A percentile compares a stretch with the other conserved stretches of the same genome.
These are phyloP conservation scores for Erysimum pusillum DNA, from an alignment of 441 rosid species.

Conservation along the genomic window DNA sequence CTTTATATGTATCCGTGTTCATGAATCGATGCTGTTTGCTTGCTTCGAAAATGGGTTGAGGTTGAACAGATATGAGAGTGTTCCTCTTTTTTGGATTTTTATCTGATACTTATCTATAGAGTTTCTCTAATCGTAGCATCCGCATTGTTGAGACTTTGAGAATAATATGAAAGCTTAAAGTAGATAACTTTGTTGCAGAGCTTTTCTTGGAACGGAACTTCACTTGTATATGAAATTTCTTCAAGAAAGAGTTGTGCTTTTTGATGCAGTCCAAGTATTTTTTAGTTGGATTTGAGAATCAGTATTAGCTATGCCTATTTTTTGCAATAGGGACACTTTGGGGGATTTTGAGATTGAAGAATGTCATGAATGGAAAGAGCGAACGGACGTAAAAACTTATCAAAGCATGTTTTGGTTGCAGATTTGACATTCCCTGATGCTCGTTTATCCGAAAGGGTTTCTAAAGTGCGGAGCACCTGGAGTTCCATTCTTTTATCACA, in stretches of 20 bases:
- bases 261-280: conserved; percentile 7
- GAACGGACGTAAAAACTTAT: background rate
- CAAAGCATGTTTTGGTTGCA: conserved; percentile 19
- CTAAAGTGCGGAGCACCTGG: conserved; percentile 37
- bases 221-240: background rate
- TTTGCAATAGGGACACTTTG: background rate
- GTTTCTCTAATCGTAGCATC: conserved; percentile 4
- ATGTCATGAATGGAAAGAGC: background rate
- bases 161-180: background rate
- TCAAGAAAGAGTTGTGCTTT: background rate
- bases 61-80: background rate
- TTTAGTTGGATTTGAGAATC: background rate
- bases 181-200: conserved; percentile 5
- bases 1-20: conserved; percentile 13
- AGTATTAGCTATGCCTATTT: conserved; percentile 1
- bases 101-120: background rate
- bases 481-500: conserved; percentile 32
- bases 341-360: background rate
- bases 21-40: conserved; percentile 19
- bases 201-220: conserved; percentile 2
- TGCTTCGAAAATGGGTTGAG: conserved; percentile 16
- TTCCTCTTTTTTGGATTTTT: conserved; percentile 8
- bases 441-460: conserved; percentile 40
- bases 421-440: conserved; percentile 46
- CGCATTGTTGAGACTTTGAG: background rate